Base-by-base conservation (phyloP, 1,139 yeast species). In the Nakaseomyces glabratus region DNA sequence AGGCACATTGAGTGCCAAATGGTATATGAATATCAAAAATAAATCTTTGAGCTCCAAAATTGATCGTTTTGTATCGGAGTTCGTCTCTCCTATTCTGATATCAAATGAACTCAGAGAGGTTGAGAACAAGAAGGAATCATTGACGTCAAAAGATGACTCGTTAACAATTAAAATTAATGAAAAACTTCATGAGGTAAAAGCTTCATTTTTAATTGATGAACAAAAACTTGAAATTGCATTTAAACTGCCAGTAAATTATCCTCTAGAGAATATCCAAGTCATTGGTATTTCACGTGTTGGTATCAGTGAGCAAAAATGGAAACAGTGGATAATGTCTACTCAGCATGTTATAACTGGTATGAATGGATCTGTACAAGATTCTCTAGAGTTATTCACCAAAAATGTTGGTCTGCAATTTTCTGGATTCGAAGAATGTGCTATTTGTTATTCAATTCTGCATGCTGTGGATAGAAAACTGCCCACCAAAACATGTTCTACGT, bases 351-450 rank as follows among this genome's bases (percentile, higher is more conserved):
- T 80, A 12, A 52, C 61, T 2, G 71, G 82, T 5, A 76, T 75
- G 53, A 82, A 82, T 49, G 95, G 95, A 8, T 78, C 93, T 1
- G 74, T 90, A 20, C 61, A 77, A 28, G 95, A 85, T 40, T 82
- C 95, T 1, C 66, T 93, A 37, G 88, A 82, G 45, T 68, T 84
- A 32, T 84, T 88, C 58, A 78, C 82, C 55, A 76, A 73, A 48
- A 86, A 86, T 52, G 90, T 85, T 28, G 70, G 74, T 33, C 65
- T 82, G 41, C 94, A 88, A 54, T 88, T 88, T 55, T 76, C 82
- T 9, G 96, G 96, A 0, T 86, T 85, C 47, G 95, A 85, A 48
- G 97, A 90, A 43, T 90, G 99, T 68, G 94, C 97, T 4, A 86
- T 90, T 52, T 90, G 99, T 58, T 90, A 88, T 56, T 79, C 93